A percentile compares a stretch with the other conserved stretches of the same genome.
Conservation (phyloP, 2,329 filamentous ascomycete genomes). For the Moelleriella libera region DNA sequence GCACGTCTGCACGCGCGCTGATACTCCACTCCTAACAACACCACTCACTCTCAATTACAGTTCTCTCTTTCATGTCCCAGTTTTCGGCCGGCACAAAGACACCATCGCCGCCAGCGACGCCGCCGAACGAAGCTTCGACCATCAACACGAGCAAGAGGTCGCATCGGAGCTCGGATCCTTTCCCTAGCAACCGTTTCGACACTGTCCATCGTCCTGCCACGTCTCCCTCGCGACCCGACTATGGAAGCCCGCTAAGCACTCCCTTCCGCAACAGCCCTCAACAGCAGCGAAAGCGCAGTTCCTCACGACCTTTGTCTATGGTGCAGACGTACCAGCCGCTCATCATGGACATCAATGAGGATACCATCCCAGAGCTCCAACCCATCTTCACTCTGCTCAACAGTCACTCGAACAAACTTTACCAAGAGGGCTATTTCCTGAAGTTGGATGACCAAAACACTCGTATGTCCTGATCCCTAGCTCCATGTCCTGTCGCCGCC, state of each 20-base stretch:
- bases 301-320: conserved; percentile 69
- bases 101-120: conserved; percentile 29
- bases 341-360: conserved; percentile 69
- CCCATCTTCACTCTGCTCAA: conserved; percentile 91
- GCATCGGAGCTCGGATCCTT: conserved; percentile 15
- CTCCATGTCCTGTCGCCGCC: not conserved
- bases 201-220: conserved; percentile 20
- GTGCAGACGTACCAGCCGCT: conserved; percentile 74
- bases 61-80: conserved; percentile 79
- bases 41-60: conserved; percentile 27
- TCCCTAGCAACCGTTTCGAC: conserved; percentile 21
- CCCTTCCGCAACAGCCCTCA: conserved; percentile 27
- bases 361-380: conserved; percentile 84
- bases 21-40: not conserved
- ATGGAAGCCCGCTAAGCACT: conserved; percentile 26
- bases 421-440: conserved; percentile 94
- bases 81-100: conserved; percentile 43
- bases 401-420: conserved; percentile 89
- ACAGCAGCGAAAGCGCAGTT: conserved; percentile 29
- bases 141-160: conserved; percentile 14
- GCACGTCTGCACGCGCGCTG: not conserved
- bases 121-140: conserved; percentile 21
- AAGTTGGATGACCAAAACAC: conserved; percentile 92
- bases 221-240: conserved; percentile 23
- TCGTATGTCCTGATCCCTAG: conserved; percentile 41